Conservation (phyloP, 495 filamentous ascomycete genomes). For the Xylaria castorea region DNA sequence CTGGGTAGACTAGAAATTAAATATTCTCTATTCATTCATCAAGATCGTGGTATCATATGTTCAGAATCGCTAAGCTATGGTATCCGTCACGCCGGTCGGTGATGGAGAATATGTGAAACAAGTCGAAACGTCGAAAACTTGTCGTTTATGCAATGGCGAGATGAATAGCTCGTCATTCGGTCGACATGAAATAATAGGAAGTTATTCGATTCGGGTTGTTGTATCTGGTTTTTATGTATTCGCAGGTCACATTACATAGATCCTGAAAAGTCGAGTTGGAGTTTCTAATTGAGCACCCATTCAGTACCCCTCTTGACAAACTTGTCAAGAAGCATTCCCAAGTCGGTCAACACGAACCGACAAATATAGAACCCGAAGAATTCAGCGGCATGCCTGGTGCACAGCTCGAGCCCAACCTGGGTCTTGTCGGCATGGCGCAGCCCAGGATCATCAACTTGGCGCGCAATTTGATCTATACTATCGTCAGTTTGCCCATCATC, state of each 20-base stretch:
- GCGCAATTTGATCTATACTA: conserved; percentile 85
- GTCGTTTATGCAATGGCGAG: conserved; percentile 17
- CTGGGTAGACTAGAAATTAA: neutral
- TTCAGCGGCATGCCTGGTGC: conserved; percentile 90
- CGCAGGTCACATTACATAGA: neutral
- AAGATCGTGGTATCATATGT: conserved; percentile 20
- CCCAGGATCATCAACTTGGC: conserved; percentile 93
- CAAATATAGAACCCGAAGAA: conserved; percentile 98
- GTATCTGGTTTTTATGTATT: conserved; percentile 14
- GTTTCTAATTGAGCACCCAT: conserved; percentile 73
- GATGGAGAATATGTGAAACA: conserved; percentile 9
- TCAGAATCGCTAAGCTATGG: conserved; percentile 21
- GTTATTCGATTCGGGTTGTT: neutral
- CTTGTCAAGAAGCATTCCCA: conserved; percentile 89
- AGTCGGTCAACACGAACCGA: conserved; percentile 86
- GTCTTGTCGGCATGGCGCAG: conserved; percentile 80
- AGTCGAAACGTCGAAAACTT: conserved; percentile 7
- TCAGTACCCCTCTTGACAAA: conserved; percentile 95
- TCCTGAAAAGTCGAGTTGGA: neutral
- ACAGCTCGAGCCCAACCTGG: conserved; percentile 91
- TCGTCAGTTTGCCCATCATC: conserved; percentile 13
- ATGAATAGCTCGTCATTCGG: neutral
- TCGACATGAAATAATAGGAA: neutral
- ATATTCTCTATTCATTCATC: conserved; percentile 18
- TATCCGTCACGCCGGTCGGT: conserved; percentile 4